phyloP scores from a whole-genome alignment of 208 protist genomes.

The Trypanosomatidae sp. region DNA sequence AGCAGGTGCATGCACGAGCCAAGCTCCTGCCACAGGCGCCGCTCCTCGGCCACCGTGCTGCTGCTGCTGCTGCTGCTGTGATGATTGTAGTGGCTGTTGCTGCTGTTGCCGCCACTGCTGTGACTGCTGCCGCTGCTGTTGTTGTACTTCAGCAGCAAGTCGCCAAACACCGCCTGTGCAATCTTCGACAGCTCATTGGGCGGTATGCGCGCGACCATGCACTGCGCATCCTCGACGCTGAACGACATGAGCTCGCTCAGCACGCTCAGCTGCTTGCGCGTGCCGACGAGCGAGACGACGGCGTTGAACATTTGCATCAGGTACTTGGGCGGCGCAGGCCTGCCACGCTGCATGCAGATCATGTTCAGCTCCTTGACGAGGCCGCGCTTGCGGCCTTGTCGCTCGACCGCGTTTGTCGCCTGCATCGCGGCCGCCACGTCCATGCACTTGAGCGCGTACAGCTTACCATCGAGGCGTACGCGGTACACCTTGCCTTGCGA shows the following conservation, averaged over 20 bases:
- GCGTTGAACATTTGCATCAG: constrained; percentile 84
- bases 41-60: constrained; percentile 11
- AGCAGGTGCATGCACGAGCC: constrained; percentile 39
- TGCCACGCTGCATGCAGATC: constrained; percentile 46
- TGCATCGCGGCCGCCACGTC: constrained; percentile 62
- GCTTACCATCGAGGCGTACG: constrained; percentile 51
- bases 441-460: constrained; percentile 79
- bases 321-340: constrained; percentile 17
- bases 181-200: constrained; percentile 44
- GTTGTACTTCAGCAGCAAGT: constrained; percentile 17
- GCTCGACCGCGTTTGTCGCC: constrained; percentile 53
- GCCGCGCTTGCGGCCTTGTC: constrained; percentile 68
- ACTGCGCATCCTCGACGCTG: constrained; percentile 55
- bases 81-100: neutral
- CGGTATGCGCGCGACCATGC: constrained; percentile 67
- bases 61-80: neutral
- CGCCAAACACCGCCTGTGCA: constrained; percentile 53
- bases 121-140: neutral
- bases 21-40: constrained; percentile 19
- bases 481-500: constrained; percentile 70
- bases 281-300: constrained; percentile 28
- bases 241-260: constrained; percentile 82
- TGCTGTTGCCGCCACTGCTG: constrained; percentile 1
- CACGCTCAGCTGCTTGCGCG: constrained; percentile 52
- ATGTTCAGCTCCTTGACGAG: constrained; percentile 81